Evolutionary conservation across 2,329 filamentous ascomycete genomes (phyloP).

Genomic region (Aspergillus terreus): DNA sequence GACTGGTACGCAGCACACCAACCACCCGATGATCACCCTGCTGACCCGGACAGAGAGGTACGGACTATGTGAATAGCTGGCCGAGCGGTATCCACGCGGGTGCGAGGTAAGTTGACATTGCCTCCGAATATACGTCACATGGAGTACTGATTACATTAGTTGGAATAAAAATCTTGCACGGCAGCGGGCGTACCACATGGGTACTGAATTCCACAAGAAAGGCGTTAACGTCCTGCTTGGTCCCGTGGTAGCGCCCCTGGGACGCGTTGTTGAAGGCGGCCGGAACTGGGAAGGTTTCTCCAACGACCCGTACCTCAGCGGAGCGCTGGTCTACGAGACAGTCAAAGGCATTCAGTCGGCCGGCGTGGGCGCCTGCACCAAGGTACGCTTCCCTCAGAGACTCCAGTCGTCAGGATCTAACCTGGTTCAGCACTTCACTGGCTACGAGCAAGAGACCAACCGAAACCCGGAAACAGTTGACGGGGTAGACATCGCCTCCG

Average conservation of each 20-base stretch:
- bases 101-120: slow-evolving; percentile 20
- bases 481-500: slow-evolving; percentile 30
- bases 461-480: slow-evolving; percentile 12
- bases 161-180: slow-evolving; percentile 37
- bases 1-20: slow-evolving; percentile 22
- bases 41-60: slow-evolving; percentile 22
- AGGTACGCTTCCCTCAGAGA: slow-evolving; percentile 8
- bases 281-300: slow-evolving; percentile 50
- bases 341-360: slow-evolving; percentile 44
- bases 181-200: slow-evolving; percentile 29
- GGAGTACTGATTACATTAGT: background rate
- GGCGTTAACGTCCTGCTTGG: slow-evolving; percentile 43
- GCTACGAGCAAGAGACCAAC: slow-evolving; percentile 56
- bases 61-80: slow-evolving; percentile 26
- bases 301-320: slow-evolving; percentile 47
- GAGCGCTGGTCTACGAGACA: slow-evolving; percentile 41
- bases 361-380: slow-evolving; percentile 40
- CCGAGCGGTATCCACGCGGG: slow-evolving; percentile 20
- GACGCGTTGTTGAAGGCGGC: slow-evolving; percentile 31
- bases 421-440: slow-evolving; percentile 52
- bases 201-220: slow-evolving; percentile 38
- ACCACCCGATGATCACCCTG: too few species aligned
- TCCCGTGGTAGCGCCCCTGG: slow-evolving; percentile 40
- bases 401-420: background rate
- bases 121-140: background rate